Conservation (phyloP, 257 asterid genomes). For the Lithospermum erythrorhizon region DNA sequence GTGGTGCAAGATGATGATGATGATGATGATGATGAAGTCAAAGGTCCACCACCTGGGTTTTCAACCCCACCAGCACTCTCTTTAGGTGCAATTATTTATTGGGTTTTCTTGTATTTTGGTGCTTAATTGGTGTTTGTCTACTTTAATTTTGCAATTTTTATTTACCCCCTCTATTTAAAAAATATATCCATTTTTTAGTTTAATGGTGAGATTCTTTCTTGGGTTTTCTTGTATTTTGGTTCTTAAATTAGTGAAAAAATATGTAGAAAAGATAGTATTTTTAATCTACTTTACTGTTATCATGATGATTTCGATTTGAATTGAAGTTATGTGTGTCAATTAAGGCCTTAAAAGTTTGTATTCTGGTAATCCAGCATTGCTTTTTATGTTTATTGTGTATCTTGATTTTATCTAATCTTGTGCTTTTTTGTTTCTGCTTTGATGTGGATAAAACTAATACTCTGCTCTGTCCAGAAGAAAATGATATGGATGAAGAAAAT, state of each 20-base stretch:
- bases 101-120: background rate
- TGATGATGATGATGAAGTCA: conserved; percentile 35
- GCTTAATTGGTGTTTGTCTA: background rate
- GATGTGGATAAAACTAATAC: conserved; percentile 14
- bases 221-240: no score
- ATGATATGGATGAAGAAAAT: conserved; percentile 37
- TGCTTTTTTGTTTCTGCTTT: background rate
- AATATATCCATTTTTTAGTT: no score
- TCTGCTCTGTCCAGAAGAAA: conserved; percentile 34
- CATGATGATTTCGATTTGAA: no score
- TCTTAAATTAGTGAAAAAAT: no score
- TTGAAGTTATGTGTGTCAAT: no score
- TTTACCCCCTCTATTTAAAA: no score
- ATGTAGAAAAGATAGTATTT: no score
- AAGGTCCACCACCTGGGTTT: conserved; percentile 89
- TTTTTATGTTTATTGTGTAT: no score
- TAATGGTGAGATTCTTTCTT: no score
- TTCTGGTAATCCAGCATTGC: no score
- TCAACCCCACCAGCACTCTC: conserved; percentile 22
- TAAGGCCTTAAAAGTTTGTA: no score
- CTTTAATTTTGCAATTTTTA: background rate
- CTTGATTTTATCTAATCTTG: background rate
- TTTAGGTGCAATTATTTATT: conserved; percentile 6
- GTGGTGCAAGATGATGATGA: conserved; percentile 18
- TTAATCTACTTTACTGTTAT: no score